Conservation (phyloP, 2,329 filamentous ascomycete genomes). For the Neoscytalidium dimidiatum region DNA sequence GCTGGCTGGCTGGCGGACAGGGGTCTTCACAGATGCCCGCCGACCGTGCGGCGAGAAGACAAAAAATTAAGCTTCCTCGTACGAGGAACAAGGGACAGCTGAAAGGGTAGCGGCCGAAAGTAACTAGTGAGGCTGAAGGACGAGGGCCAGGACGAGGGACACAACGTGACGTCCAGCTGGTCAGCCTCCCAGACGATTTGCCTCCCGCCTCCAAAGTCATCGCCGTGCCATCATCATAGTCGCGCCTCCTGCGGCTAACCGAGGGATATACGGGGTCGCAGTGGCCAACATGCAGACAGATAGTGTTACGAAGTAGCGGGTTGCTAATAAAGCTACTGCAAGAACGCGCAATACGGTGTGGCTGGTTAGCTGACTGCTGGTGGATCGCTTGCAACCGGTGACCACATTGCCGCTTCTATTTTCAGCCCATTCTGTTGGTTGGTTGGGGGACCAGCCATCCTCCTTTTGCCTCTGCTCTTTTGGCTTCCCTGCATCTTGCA, state of each 20-base stretch:
- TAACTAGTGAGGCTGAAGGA: not conserved
- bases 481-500: constrained; percentile 6
- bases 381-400: constrained; percentile 5
- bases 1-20: not conserved
- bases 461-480: not conserved
- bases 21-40: not conserved
- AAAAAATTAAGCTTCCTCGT: constrained; percentile 2
- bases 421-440: not conserved
- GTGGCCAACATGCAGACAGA: constrained; percentile 10
- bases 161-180: too few species aligned
- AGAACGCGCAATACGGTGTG: constrained; percentile 17
- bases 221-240: not conserved
- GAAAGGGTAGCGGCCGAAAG: not conserved
- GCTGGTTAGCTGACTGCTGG: not conserved
- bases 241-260: constrained; percentile 10
- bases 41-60: not conserved
- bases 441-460: not conserved
- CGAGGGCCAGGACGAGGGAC: not conserved
- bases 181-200: not conserved
- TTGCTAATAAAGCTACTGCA: constrained; percentile 15
- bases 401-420: constrained; percentile 13
- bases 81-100: not conserved
- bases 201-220: not conserved
- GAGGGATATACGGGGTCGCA: constrained; percentile 10
- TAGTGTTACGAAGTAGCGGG: constrained; percentile 14